Evolutionary conservation across 371 early-diverging fungal genomes (phyloP), one percentile per base, ranked within the genome.

Genomic region (Mucor indicus): DNA sequence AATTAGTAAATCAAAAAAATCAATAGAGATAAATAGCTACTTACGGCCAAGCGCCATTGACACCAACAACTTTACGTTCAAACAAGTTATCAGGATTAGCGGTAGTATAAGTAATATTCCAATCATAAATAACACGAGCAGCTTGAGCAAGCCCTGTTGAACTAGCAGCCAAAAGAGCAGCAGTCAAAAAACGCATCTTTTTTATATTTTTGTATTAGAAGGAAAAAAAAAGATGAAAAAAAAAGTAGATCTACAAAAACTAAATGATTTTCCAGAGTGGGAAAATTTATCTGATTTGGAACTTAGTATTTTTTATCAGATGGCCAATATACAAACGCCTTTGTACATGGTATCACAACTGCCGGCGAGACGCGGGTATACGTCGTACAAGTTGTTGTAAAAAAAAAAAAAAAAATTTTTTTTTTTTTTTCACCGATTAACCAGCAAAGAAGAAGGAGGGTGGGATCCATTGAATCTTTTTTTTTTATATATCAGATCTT

Each of bases 31-130:
- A 19, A 1, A 25, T 30, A n/a, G 16, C n/a, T 0, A 78, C 83
- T 54, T 81, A 80, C 67, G 91, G 92, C 75, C 84, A 87, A 31
- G 62, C 55, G 2, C 81, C 80, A 55, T 92, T 91, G 48, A 90
- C 81, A 36, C 90, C 89, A 22, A 92, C 82, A 8, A 81, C 86
- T 10, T 83, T 72, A 38, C 89, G 75, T 33, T 79, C 70, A 45
- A 57, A 63, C 16, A 78, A 58, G 41, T 83, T 84, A 53, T 88
- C 87, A 17, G 90, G 85, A 54, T 86, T 89, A 43, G 72, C 80
- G 25, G 73, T 74, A 16, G 85, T 72, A 44, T 86, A 90, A n/a
- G 77, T 80, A 33, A 90, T 77, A 38, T 86, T 69, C 88, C 90
- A 89, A 67, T 85, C 69, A 45, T 81, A 67, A 21, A 76, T 80